Base-by-base conservation (phyloP, 2,329 filamentous ascomycete genomes). In the Exophiala lecanii-corni region DNA sequence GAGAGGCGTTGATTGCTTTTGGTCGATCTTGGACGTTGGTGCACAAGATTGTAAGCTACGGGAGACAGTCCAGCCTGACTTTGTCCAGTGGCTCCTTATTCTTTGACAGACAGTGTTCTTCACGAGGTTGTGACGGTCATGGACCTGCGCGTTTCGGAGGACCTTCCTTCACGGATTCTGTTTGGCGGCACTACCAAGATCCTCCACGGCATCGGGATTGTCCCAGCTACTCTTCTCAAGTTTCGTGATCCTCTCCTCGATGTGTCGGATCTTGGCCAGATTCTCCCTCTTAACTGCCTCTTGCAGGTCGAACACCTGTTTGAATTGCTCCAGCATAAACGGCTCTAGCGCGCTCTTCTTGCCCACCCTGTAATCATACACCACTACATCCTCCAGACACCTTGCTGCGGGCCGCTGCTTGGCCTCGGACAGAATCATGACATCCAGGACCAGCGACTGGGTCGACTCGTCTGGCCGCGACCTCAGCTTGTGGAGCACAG, bases 211-310 rank as follows among this genome's bases (percentile, higher is more conserved):
- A 60, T 77, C 83, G 25, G 68, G 63, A 44, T 79, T 70, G 63
- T 89, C 76, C 87, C 89, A 94, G 21, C 82, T 88, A 45, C 73
- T 71, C 56, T 70, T 71, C 68, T 95, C 89, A 34, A 95, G 63
- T 26, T 54, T 54, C 55, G 75, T 71, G 2, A 89, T 76, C 30
- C 67, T 64, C n/a, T 63, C 60, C 35, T 82, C 69, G 40, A 92
- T 66, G 10, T 70, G 68, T 52, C 64, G 62, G 23, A 85, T 78
- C 45, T 72, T 71, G 32, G 59, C 59, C 28, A 73, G 70, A 50
- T 79, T 79, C 46, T 64, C 65, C 36, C 54, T 54, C 59, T 73
- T 77, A 17, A 77, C 76, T 38, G 73, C 66, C 59, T 84, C 74
- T 60, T 89, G 84, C 53, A 76, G 60, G 32, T 68, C 62, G 68